Evolutionary conservation across 768 basidiomycete genomes (phyloP).

Genomic region (Russula olivacea): DNA sequence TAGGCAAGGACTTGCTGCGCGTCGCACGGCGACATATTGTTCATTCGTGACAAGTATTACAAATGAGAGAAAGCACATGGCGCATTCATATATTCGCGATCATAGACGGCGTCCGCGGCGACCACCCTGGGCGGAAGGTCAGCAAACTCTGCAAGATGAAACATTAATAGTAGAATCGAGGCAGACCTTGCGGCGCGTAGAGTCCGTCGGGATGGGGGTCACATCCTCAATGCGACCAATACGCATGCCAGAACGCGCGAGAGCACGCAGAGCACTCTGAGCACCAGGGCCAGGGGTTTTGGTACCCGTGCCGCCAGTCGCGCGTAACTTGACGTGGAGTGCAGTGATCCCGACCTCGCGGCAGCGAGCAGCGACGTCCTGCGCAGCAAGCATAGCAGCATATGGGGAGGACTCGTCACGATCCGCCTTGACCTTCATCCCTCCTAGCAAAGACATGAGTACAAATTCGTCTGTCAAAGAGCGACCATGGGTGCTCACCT

Average conservation of each 20-base stretch:
- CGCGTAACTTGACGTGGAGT: constrained; percentile 97
- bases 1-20: constrained; percentile 61
- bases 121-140: constrained; percentile 68
- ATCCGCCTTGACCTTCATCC: constrained; percentile 99
- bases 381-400: constrained; percentile 96
- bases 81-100: constrained; percentile 30
- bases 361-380: constrained; percentile 94
- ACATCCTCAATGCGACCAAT: constrained; percentile 99
- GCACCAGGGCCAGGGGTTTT: constrained; percentile 99
- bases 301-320: constrained; percentile 96
- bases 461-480: neutral
- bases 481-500: constrained; percentile 46
- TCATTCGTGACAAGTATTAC: constrained; percentile 38
- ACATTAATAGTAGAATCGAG: neutral
- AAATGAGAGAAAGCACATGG: constrained; percentile 30
- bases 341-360: constrained; percentile 98
- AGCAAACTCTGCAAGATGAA: neutral
- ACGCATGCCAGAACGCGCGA: constrained; percentile 96
- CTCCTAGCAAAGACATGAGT: constrained; percentile 46
- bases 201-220: constrained; percentile 95
- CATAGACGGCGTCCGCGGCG: constrained; percentile 96
- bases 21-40: constrained; percentile 77
- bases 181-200: constrained; percentile 90
- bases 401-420: constrained; percentile 98
- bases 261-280: constrained; percentile 94